Base-by-base conservation (phyloP, 2,329 filamentous ascomycete species). In the Fusarium xyrophilum region DNA sequence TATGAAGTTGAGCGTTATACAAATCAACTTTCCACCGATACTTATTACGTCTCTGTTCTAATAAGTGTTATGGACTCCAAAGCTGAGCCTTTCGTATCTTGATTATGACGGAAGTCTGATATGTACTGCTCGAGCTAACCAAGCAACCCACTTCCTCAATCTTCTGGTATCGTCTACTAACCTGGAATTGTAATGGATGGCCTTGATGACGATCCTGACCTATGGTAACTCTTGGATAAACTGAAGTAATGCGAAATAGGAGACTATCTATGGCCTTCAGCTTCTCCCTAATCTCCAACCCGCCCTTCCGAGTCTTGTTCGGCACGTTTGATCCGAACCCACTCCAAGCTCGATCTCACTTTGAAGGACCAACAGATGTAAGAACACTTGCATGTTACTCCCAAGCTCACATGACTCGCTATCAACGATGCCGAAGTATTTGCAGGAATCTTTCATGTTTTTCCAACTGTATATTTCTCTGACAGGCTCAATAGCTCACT, bases 391-490 rank as follows among this genome's bases (percentile, higher is more conserved):
- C 17, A 9, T 9, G 11, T 6, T 6, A 19, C 17, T 5, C 4
- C 5, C 3, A 10, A n/a, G 2, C 17, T 27, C 5, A 13, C 4
- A 13, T 8, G 25, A 0, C 2, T 13, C 19, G 7, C 4, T 40
- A 5, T 7, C 4, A 15, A 40, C 17, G 23, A 23, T 10, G 21
- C 21, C 6, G 15, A 40, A 6, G 15, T 2, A 23, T 23, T 4
- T 17, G 9, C 21, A 23, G 9, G 7, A 2, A 13, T 5, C 10
- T 42, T 17, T 2, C 2, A 13, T 19, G 3, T 6, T 25, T 11
- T 25, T 12, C 2, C 0, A 25, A 19, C 15, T 17, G 6, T 8
- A 13, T 8, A 12, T 42, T 40, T 25, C 10, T 42, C 7, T 12
- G 3, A n/a, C n/a, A 0, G 3, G 10, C 7, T 17, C 11, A 5